phyloP scores from a whole-genome alignment of 2,329 filamentous ascomycete species.

The Elsinoe ampelina region DNA sequence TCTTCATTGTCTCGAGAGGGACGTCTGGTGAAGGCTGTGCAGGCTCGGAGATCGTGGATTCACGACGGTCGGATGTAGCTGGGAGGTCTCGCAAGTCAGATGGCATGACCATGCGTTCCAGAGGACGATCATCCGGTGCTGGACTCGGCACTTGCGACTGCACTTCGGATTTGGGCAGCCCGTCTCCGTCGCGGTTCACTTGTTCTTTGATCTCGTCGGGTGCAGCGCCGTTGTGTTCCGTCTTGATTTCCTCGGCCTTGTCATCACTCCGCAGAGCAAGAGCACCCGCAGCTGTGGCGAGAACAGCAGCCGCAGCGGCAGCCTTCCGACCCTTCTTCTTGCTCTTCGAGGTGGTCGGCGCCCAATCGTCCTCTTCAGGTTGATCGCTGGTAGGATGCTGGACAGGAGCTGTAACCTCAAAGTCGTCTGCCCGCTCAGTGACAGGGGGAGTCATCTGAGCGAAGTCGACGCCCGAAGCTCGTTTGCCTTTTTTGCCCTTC shows the following conservation, averaged over 20 bases:
- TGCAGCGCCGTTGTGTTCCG: no score
- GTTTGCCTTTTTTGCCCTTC: constrained; percentile 19
- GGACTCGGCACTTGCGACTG: neutral
- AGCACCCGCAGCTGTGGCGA: neutral
- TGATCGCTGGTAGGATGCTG: constrained; percentile 9
- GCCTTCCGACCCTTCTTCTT: constrained; percentile 21
- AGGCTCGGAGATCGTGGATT: neutral
- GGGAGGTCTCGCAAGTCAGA: constrained; percentile 5
- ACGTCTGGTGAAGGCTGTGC: neutral
- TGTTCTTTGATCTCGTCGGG: no score
- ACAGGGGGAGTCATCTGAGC: neutral
- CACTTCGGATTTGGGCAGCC: no score
- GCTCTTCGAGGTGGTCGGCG: constrained; percentile 17
- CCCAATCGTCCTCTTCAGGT: constrained; percentile 22
- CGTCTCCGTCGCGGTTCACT: no score
- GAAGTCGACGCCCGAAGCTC: neutral
- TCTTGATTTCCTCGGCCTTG: neutral
- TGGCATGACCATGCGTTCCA: constrained; percentile 12
- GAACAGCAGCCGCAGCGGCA: constrained; percentile 1
- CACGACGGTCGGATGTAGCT: neutral
- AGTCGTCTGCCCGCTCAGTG: no score
- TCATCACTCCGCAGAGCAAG: neutral
- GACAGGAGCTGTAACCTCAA: no score
- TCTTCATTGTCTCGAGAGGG: constrained; percentile 5
- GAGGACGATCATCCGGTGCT: neutral